Evolutionary conservation across 495 filamentous ascomycete genomes (phyloP).

Genomic region (Xylaria venustula): DNA sequence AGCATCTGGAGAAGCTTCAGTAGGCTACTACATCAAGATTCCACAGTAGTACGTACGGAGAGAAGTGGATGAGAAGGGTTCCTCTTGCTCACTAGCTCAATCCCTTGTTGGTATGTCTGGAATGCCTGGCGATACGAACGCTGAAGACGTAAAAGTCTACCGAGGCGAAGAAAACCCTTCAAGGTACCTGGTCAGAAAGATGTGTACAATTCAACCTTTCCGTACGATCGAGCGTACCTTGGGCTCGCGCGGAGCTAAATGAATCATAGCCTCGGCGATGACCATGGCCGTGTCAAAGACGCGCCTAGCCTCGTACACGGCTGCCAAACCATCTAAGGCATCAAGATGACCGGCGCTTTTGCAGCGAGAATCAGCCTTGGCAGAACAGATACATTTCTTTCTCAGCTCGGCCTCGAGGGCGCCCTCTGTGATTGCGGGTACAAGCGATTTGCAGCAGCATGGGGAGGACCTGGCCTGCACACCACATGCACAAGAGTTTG

Average conservation of each 20-base stretch:
- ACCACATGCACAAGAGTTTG: constrained; percentile 7
- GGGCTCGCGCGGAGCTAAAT: constrained; percentile 14
- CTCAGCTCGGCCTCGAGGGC: constrained; percentile 7
- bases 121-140: constrained; percentile 13
- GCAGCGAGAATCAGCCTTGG: constrained; percentile 11
- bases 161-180: constrained; percentile 16
- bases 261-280: constrained; percentile 11
- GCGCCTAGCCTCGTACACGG: constrained; percentile 2
- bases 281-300: neutral
- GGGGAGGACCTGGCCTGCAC: neutral
- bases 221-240: constrained; percentile 1
- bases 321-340: constrained; percentile 8
- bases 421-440: neutral
- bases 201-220: neutral
- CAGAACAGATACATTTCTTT: constrained; percentile 16
- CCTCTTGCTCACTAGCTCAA: constrained; percentile 24
- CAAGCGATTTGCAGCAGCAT: constrained; percentile 13
- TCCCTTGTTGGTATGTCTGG: constrained; percentile 23
- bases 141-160: constrained; percentile 11
- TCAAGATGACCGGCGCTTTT: constrained; percentile 1
- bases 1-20: constrained; percentile 5
- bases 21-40: neutral
- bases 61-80: constrained; percentile 18
- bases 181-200: neutral
- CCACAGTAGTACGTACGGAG: constrained; percentile 11